Evolutionary conservation across 2,329 filamentous ascomycete species (phyloP).

Genomic region (Alternaria rosae): DNA sequence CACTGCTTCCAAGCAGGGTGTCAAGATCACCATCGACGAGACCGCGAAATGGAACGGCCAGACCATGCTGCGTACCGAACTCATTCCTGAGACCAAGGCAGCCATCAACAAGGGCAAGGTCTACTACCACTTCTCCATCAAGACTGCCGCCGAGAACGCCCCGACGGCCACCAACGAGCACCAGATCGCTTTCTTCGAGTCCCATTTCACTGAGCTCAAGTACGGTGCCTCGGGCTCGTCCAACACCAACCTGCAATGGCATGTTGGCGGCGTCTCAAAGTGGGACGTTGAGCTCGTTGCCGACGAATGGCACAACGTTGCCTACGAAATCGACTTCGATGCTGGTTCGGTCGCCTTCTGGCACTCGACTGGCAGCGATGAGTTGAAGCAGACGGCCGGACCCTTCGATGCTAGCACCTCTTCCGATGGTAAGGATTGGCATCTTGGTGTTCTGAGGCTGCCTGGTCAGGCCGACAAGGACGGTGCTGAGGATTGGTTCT

Average conservation of each 20-base stretch:
- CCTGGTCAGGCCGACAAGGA: slow-evolving; percentile 63
- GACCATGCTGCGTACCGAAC: slow-evolving; percentile 73
- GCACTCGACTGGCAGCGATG: slow-evolving; percentile 69
- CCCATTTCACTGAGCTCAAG: slow-evolving; percentile 78
- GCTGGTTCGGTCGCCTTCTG: slow-evolving; percentile 70
- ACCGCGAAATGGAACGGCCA: slow-evolving; percentile 76
- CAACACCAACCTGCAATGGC: slow-evolving; percentile 68
- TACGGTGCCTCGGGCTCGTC: slow-evolving; percentile 61
- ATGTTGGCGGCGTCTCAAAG: slow-evolving; percentile 65
- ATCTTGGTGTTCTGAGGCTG: slow-evolving; percentile 73
- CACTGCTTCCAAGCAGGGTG: slow-evolving; percentile 66
- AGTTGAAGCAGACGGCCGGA: slow-evolving; percentile 65
- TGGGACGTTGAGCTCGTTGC: slow-evolving; percentile 69
- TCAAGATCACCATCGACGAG: slow-evolving; percentile 71
- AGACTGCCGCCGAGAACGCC: slow-evolving; percentile 64
- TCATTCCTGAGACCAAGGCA: slow-evolving; percentile 73
- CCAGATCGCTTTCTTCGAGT: slow-evolving; percentile 70
- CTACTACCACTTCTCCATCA: slow-evolving; percentile 76
- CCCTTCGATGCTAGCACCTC: slow-evolving; percentile 67
- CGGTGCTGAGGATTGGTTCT: slow-evolving; percentile 71
- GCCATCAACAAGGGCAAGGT: slow-evolving; percentile 71
- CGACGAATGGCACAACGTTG: slow-evolving; percentile 76
- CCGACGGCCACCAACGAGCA: slow-evolving; percentile 71
- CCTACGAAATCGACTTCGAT: slow-evolving; percentile 75
- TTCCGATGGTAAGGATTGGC: slow-evolving; percentile 75